phyloP scores from a whole-genome alignment of 2,329 filamentous ascomycete species.

The Ampelomyces quisqualis region DNA sequence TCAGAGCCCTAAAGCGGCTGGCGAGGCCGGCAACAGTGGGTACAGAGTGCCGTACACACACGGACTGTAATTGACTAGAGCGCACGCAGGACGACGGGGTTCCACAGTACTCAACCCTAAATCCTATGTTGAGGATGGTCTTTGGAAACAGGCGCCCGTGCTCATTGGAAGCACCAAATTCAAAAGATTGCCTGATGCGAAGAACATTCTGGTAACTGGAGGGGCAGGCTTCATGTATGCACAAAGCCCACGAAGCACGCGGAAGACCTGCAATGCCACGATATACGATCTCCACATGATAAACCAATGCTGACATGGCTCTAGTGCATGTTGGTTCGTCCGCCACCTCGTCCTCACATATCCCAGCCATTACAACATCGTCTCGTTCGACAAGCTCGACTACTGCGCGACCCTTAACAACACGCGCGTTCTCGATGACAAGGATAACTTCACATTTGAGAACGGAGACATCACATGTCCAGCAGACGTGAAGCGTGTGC shows the following conservation, averaged over 20 bases:
- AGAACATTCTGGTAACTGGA: slow-evolving; percentile 81
- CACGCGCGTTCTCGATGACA: slow-evolving; percentile 66
- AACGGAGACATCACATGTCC: slow-evolving; percentile 76
- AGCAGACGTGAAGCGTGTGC: slow-evolving; percentile 67
- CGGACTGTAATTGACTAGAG: too few relatives aligned
- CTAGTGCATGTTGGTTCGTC: slow-evolving; percentile 78
- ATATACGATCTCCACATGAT: neutral
- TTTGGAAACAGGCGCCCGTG: slow-evolving; percentile 72
- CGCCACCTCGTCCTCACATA: slow-evolving; percentile 76
- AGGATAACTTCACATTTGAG: slow-evolving; percentile 75
- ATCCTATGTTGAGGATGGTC: slow-evolving; percentile 56
- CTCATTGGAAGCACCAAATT: slow-evolving; percentile 70
- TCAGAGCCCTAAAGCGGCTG: slow-evolving; percentile 24
- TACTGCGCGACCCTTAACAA: slow-evolving; percentile 82
- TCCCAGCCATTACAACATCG: slow-evolving; percentile 70
- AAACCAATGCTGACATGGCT: slow-evolving; percentile 14
- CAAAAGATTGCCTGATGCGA: slow-evolving; percentile 66
- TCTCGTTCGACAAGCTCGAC: slow-evolving; percentile 83
- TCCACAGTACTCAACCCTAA: slow-evolving; percentile 47
- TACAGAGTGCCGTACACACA: too few relatives aligned
- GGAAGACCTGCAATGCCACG: too few relatives aligned
- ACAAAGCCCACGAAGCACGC: neutral
- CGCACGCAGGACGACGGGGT: slow-evolving; percentile 29
- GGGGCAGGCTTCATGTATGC: slow-evolving; percentile 83
- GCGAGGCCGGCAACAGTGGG: slow-evolving; percentile 11